Percentiles rank a stretch among this genome's conserved stretches.
These are phyloP conservation scores for Gonium pectorale DNA, from an alignment of 139 green algal genomes.

Conservation along the genomic window DNA sequence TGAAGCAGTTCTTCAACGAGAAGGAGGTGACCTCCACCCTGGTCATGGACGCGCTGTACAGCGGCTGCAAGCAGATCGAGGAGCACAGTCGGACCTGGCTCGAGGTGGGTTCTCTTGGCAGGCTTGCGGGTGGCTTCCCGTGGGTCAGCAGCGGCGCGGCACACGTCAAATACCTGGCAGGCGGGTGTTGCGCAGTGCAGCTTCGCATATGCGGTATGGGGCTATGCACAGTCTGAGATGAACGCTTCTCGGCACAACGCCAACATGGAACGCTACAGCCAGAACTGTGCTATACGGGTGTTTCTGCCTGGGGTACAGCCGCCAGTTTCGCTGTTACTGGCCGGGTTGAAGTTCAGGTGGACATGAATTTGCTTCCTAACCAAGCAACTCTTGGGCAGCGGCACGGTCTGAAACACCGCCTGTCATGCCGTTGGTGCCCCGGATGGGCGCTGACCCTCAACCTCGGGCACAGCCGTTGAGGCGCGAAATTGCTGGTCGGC, in stretches of 20 bases:
- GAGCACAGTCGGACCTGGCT: conserved; percentile 58
- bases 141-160: too few relatives aligned
- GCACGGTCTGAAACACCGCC: too few relatives aligned
- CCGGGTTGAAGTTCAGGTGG: conserved; percentile 11
- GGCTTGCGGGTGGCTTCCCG: neutral
- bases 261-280: neutral
- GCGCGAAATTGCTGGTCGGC: too few relatives aligned
- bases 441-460: too few relatives aligned
- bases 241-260: neutral
- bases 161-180: too few relatives aligned
- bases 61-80: conserved; percentile 89
- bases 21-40: conserved; percentile 98
- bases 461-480: too few relatives aligned
- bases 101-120: conserved; percentile 40
- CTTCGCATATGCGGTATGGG: too few relatives aligned
- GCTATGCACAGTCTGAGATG: conserved; percentile 28
- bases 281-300: conserved; percentile 14
- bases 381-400: too few relatives aligned
- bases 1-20: conserved; percentile 99
- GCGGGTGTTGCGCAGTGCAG: too few relatives aligned
- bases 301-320: conserved; percentile 26
- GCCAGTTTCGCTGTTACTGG: conserved; percentile 1
- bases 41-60: conserved; percentile 97
- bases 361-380: neutral
- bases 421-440: too few relatives aligned